Percentiles rank a stretch among this genome's conserved stretches.
phyloP scores from a whole-genome alignment of 1,284 basidiomycete species.

The Wolfiporia cocos region DNA sequence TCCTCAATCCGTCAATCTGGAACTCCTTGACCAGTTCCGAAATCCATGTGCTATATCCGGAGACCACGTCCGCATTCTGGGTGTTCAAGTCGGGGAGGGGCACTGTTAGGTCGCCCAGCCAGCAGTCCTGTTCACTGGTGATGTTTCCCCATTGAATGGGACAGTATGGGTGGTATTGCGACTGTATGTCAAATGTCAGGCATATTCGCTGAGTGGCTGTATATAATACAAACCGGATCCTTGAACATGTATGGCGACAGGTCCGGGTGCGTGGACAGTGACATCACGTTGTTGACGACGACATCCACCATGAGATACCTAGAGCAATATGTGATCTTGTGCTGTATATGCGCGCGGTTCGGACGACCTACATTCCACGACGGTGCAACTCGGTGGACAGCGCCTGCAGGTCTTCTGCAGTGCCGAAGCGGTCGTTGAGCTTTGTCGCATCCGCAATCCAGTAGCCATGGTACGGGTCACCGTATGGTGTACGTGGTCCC shows the following conservation, averaged over 20 bases:
- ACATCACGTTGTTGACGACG: slow-evolving; percentile 74
- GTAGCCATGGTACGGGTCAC: slow-evolving; percentile 67
- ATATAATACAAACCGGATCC: slow-evolving; percentile 32
- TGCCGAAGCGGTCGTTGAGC: slow-evolving; percentile 69
- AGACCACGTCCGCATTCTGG: slow-evolving; percentile 51
- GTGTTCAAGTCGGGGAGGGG: slow-evolving; percentile 75
- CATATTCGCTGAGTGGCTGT: slow-evolving; percentile 3
- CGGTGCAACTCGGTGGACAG: slow-evolving; percentile 62
- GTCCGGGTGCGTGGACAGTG: slow-evolving; percentile 48
- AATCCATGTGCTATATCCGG: slow-evolving; percentile 60
- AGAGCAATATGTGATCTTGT: not conserved
- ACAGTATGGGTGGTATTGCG: slow-evolving; percentile 64
- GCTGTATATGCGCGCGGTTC: not conserved
- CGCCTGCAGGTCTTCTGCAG: slow-evolving; percentile 64
- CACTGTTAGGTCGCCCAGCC: slow-evolving; percentile 67
- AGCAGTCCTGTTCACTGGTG: slow-evolving; percentile 67
- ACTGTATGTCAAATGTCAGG: slow-evolving; percentile 24
- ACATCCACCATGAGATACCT: slow-evolving; percentile 78
- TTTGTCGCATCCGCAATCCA: slow-evolving; percentile 60
- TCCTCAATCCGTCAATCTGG: slow-evolving; percentile 67
- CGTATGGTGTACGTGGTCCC: slow-evolving; percentile 59
- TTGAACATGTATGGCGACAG: slow-evolving; percentile 62
- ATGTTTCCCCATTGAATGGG: slow-evolving; percentile 60
- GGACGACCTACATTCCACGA: slow-evolving; percentile 52
- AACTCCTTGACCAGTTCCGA: slow-evolving; percentile 56